Conservation (phyloP, 2,329 filamentous ascomycete species). For the Botrytis sinoallii region DNA sequence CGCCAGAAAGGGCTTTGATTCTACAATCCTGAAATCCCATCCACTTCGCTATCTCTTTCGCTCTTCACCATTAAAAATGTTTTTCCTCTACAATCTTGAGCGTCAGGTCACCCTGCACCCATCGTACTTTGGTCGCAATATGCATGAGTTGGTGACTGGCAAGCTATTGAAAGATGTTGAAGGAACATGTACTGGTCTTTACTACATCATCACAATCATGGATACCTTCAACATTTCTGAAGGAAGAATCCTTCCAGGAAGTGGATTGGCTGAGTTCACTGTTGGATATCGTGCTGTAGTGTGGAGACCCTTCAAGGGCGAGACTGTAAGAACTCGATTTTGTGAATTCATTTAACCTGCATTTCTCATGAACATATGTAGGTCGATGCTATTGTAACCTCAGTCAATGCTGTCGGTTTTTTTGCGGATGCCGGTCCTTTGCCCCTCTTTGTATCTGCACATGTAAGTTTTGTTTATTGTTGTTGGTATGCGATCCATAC, state of each 20-base stretch:
- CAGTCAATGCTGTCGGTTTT: constrained; percentile 88
- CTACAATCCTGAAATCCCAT: constrained; percentile 2
- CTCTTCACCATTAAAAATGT: constrained; percentile 58
- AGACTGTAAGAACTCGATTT: constrained; percentile 67
- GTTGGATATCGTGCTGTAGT: constrained; percentile 94
- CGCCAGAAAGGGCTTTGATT: neutral
- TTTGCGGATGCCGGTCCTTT: constrained; percentile 80
- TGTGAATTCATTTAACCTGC: neutral
- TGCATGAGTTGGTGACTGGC: constrained; percentile 85
- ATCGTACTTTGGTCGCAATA: constrained; percentile 92
- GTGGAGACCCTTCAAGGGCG: constrained; percentile 96
- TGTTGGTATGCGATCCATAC: constrained; percentile 23
- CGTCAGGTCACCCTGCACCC: constrained; percentile 93
- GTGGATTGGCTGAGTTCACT: constrained; percentile 88
- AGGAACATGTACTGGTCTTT: constrained; percentile 90
- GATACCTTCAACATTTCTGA: constrained; percentile 94
- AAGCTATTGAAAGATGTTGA: constrained; percentile 92
- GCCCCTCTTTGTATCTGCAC: constrained; percentile 67
- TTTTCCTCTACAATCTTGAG: constrained; percentile 97
- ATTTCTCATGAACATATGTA: constrained; percentile 42
- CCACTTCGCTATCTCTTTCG: neutral
- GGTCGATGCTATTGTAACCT: constrained; percentile 92
- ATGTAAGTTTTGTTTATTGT: constrained; percentile 28
- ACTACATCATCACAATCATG: constrained; percentile 98
- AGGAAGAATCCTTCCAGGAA: constrained; percentile 86